Evolutionary conservation across 352 stramenopile species (phyloP), one percentile per base, ranked within the genome.

Genomic region (Thraustochytrium striatum): DNA sequence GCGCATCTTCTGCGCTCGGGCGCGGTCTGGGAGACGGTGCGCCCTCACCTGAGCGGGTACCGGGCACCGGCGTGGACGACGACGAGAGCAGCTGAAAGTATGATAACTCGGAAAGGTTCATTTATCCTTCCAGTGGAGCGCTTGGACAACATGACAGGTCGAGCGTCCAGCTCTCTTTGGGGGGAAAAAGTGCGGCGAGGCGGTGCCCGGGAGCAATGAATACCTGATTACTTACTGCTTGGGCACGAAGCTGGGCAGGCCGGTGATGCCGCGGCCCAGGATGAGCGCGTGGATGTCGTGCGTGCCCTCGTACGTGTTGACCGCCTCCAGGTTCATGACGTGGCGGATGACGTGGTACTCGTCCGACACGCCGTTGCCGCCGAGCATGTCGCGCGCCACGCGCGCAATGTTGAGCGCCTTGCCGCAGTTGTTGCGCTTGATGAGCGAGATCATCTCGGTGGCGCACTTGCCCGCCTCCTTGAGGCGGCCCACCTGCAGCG

Each of bases 281-380:
- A 99, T 98, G n/a, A 99, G 87, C 44, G 95, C 95, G 85, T 99
- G 96, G 41, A 99, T 89, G 85, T 99, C 96, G 84, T 98, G 95
- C 32, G 96, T 99, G 59, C 96, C 96, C 86, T 99, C 96, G 87
- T 99, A 99, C 25, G 96, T 99, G 87, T 98, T 99, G 39, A 99
- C 96, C 28, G 95, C 94, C 85, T 99, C 96, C 50, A 99, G 87
- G 82, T 99, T 99, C 83, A 98, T 93, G 35, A 95, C 84, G 83
- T 99, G 95, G 57, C 96, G 92, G 81, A 99, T 98, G 70, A 98
- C 87, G 84, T 98, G 94, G 87, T 99, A 99, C 84, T 99, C 96
- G 85, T 99, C 96, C 69, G 91, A 97, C 72, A 99, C 93, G 33
- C 96, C 96, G 85, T 99, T 99, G 69, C 94, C 96, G 50, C 95